These are phyloP conservation scores for Xylariomycetidae sp. DNA, from an alignment of 2,329 filamentous ascomycete genomes.

Conservation along the genomic window DNA sequence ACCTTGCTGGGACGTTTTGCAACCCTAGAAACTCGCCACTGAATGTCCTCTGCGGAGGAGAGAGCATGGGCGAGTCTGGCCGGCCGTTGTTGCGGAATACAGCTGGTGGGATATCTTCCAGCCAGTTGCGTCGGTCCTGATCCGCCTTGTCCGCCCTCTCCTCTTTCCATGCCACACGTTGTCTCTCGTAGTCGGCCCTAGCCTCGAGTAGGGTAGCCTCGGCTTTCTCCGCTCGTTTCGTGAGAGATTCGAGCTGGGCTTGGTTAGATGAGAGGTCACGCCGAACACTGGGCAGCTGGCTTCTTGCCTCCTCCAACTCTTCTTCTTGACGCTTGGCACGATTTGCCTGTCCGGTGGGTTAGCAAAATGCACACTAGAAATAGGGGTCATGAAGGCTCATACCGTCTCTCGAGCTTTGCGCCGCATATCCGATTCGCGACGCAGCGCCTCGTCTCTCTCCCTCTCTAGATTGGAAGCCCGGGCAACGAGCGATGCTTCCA, in stretches of 20 bases:
- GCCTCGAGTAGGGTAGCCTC: conserved; percentile 59
- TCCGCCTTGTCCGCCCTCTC: conserved; percentile 37
- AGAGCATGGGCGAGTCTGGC: conserved; percentile 51
- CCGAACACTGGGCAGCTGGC: conserved; percentile 58
- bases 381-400: conserved; percentile 32
- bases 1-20: conserved; percentile 35
- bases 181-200: conserved; percentile 45
- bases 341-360: conserved; percentile 45
- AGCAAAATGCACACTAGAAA: neutral
- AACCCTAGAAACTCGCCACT: conserved; percentile 51
- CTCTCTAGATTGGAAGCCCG: conserved; percentile 76
- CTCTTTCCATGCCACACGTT: conserved; percentile 34
- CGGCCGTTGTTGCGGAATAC: conserved; percentile 43
- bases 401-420: conserved; percentile 85
- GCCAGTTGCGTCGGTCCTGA: conserved; percentile 44
- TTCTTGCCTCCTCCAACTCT: conserved; percentile 69
- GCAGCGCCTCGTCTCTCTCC: conserved; percentile 81
- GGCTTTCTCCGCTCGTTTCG: conserved; percentile 60
- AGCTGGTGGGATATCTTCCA: conserved; percentile 43
- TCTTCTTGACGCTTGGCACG: conserved; percentile 69
- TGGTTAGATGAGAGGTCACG: conserved; percentile 59
- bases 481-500: conserved; percentile 79
- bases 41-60: conserved; percentile 44
- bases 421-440: conserved; percentile 80
- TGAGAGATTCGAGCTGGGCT: conserved; percentile 56